A percentile compares a stretch with the other conserved stretches of the same genome.
Conservation (phyloP, 805 yeast species). For the Pichia heedii region DNA sequence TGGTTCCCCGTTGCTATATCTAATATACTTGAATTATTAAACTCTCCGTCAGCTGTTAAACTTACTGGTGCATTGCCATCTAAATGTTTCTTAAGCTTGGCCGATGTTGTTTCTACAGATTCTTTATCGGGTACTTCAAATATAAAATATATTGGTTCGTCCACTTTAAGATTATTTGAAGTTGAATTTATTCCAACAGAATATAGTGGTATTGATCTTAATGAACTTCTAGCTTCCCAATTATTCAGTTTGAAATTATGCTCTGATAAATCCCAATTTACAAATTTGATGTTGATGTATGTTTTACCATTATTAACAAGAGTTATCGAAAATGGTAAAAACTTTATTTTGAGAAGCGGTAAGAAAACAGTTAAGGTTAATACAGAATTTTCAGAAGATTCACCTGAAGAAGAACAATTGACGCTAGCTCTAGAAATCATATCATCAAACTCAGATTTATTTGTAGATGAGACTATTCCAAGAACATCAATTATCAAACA, state of each 20-base stretch:
- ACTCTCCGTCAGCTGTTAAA: slow-evolving; percentile 23
- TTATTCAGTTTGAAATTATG: slow-evolving; percentile 68
- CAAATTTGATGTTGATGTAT: slow-evolving; percentile 59
- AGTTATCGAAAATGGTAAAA: slow-evolving; percentile 60
- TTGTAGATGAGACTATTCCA: slow-evolving; percentile 61
- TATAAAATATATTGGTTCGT: slow-evolving; percentile 54
- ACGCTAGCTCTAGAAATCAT: slow-evolving; percentile 69
- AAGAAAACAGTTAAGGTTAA: slow-evolving; percentile 40
- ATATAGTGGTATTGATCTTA: slow-evolving; percentile 41
- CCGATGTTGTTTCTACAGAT: slow-evolving; percentile 36
- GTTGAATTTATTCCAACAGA: slow-evolving; percentile 38
- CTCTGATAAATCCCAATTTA: slow-evolving; percentile 65
- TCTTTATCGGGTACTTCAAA: slow-evolving; percentile 38
- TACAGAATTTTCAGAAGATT: slow-evolving; percentile 70
- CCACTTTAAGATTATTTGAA: slow-evolving; percentile 51
- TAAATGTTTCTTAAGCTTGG: slow-evolving; percentile 44
- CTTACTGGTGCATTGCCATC: slow-evolving; percentile 34
- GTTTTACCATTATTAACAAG: slow-evolving; percentile 64
- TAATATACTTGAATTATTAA: slow-evolving; percentile 37
- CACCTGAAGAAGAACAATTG: slow-evolving; percentile 81
- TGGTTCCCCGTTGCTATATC: slow-evolving; percentile 72
- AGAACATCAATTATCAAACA: slow-evolving; percentile 55
- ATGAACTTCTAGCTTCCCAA: slow-evolving; percentile 51
- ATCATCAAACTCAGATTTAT: slow-evolving; percentile 55
- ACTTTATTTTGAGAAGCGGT: slow-evolving; percentile 42